Evolutionary conservation across 108 stramenopile species (phyloP), one percentile per base, ranked within the genome.

Genomic region (Cyclotella atomus): DNA sequence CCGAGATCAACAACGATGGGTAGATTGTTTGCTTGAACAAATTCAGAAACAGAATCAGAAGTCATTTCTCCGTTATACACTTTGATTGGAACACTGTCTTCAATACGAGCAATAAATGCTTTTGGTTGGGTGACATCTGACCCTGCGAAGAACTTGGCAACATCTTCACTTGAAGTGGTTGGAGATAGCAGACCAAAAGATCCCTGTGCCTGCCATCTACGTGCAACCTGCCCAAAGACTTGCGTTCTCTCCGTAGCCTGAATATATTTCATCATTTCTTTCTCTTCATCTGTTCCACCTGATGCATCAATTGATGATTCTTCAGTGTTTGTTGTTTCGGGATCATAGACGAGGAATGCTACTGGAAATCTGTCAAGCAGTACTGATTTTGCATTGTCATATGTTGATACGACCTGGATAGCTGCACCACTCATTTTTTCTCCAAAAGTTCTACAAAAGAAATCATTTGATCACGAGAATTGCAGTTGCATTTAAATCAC

Each of bases 181-280:
- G 77, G 83, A 15, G 79, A 43, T 34, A 91, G 61, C 84, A 89
- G 61, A 3, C 84, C 68, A 71, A 95, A 95, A 38, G 86, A 70
- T 1, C 76, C 85, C 0, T 65, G 72, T 1, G 89, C 89, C 69
- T 88, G 88, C 65, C 78, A 66, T 57, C 88, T 85, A 21, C 91
- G 71, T 15, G 94, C 94, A 30, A 87, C 91, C 57, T 91, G 83
- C 24, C 65, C 57, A 75, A 91, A 95, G 1, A 87, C 65, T 49
- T 89, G 86, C 2, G 85, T 83, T 20, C 84, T 57, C 9, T 68
- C 59, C 16, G 89, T 88, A 0, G 77, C 78, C 54, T 79, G 81
- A 41, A 85, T 54, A 17, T 78, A 16, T 55, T 86, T 75, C 16
- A 75, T 73, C 12, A 59, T 34, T 12, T 76, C 74, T 33, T 81